Evolutionary conservation across 306 rosid genomes (phyloP).

Genomic region (Malus asiatica): DNA sequence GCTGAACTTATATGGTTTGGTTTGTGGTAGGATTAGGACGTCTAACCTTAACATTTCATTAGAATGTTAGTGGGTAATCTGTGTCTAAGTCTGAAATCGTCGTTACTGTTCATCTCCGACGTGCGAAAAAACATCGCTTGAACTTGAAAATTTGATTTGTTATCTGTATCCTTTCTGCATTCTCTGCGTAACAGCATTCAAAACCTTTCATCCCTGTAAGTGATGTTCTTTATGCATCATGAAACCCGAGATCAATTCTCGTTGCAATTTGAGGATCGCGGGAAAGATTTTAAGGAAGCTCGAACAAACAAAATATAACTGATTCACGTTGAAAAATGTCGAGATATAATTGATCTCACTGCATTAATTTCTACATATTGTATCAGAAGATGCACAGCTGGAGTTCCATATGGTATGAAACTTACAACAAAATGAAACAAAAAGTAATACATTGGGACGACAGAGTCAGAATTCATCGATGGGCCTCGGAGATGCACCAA

Average conservation of each 20-base stretch:
- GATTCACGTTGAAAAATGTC: not conserved
- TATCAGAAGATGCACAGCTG: not conserved
- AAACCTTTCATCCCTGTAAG: not conserved
- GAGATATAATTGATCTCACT: not conserved
- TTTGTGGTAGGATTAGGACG: constrained; percentile 19
- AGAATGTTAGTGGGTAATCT: constrained; percentile 12
- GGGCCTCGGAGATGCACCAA: not conserved
- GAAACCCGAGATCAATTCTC: not conserved
- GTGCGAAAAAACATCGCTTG: not conserved
- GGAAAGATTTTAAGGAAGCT: not conserved
- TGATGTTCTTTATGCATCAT: too few relatives aligned
- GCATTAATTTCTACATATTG: too few relatives aligned
- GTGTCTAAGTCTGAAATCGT: constrained; percentile 11
- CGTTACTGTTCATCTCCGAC: not conserved
- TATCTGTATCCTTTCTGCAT: not conserved
- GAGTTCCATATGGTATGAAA: not conserved
- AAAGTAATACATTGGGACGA: not conserved
- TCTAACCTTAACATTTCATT: constrained; percentile 35
- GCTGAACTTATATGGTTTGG: constrained; percentile 50
- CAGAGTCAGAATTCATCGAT: not conserved
- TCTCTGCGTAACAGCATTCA: not conserved
- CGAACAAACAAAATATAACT: not conserved
- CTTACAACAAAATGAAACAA: too few relatives aligned
- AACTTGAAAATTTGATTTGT: not conserved
- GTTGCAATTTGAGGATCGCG: too few relatives aligned